These are phyloP conservation scores for Aspergillus sp. DNA, from an alignment of 2,329 filamentous ascomycete genomes.

Conservation along the genomic window DNA sequence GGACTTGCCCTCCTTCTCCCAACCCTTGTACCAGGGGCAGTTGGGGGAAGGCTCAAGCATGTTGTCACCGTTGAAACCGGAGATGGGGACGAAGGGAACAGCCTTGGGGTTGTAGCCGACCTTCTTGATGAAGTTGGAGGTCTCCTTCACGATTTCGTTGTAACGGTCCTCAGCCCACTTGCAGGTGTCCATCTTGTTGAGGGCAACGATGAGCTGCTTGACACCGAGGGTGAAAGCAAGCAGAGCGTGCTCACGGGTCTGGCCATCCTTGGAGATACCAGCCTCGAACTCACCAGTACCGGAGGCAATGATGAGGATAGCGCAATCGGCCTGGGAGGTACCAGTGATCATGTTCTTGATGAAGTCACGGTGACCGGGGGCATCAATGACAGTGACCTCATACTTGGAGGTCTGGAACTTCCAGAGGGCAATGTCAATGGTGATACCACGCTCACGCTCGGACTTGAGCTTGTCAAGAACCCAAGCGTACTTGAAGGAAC, in stretches of 20 bases:
- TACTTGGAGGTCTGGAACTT: constrained; percentile 99
- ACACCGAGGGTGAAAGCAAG: constrained; percentile 99
- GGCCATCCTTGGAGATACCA: constrained; percentile 99
- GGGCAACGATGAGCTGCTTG: constrained; percentile 99
- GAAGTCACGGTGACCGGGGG: constrained; percentile 99
- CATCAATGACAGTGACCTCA: constrained; percentile 97
- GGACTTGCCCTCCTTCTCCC: constrained; percentile 96
- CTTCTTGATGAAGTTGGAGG: constrained; percentile 99
- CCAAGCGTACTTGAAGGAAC: constrained; percentile 99
- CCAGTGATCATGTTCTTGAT: constrained; percentile 99
- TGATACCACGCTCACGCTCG: constrained; percentile 99
- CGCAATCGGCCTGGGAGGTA: constrained; percentile 99
- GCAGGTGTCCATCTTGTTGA: constrained; percentile 99
- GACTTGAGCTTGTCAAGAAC: constrained; percentile 99
- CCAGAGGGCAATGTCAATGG: constrained; percentile 99
- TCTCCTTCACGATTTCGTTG: constrained; percentile 99
- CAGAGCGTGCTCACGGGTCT: constrained; percentile 99
- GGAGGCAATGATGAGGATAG: constrained; percentile 99
- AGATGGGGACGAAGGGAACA: constrained; percentile 99
- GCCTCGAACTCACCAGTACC: constrained; percentile 99
- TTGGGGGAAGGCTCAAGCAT: constrained; percentile 89
- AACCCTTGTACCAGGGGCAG: constrained; percentile 99
- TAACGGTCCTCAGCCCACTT: constrained; percentile 96
- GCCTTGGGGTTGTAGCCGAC: constrained; percentile 99
- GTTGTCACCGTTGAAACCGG: constrained; percentile 99